Conservation (phyloP, 2,329 filamentous ascomycete genomes). For the Samsoniella hepiali region DNA sequence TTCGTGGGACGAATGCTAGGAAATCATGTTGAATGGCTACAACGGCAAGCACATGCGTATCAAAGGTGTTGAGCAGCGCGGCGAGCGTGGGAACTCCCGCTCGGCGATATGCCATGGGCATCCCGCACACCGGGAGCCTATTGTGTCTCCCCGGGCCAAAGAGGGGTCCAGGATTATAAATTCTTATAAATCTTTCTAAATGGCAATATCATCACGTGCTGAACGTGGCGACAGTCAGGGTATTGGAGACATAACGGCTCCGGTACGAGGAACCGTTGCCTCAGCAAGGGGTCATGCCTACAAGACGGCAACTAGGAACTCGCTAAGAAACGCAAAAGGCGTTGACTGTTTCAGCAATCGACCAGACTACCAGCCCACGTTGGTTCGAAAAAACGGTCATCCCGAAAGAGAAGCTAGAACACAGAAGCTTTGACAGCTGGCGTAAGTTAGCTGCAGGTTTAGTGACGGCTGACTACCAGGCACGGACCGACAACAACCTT, state of each 20-base stretch:
- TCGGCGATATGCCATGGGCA: no score
- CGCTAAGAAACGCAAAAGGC: neutral
- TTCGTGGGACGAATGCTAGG: neutral
- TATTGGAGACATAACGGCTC: neutral
- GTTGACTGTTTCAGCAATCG: neutral
- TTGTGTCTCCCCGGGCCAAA: neutral
- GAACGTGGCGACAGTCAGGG: neutral
- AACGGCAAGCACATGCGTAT: neutral
- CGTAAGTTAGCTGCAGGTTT: neutral
- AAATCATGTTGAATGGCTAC: neutral
- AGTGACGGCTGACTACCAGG: neutral
- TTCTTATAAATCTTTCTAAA: no score
- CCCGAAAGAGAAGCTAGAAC: neutral
- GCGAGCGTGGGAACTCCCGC: no score
- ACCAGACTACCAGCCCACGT: neutral
- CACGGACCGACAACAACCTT: slow-evolving; percentile 1
- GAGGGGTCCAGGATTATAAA: neutral
- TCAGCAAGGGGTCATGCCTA: neutral
- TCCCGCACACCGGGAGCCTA: no score
- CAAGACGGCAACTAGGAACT: neutral
- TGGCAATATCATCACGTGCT: neutral
- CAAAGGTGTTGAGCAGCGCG: no score
- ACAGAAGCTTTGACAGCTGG: neutral
- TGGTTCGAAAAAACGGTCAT: neutral
- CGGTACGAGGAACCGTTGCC: neutral